Evolutionary conservation across 78 protist genomes (phyloP), one percentile per base, ranked within the genome.

Genomic region (Guillardia theta): DNA sequence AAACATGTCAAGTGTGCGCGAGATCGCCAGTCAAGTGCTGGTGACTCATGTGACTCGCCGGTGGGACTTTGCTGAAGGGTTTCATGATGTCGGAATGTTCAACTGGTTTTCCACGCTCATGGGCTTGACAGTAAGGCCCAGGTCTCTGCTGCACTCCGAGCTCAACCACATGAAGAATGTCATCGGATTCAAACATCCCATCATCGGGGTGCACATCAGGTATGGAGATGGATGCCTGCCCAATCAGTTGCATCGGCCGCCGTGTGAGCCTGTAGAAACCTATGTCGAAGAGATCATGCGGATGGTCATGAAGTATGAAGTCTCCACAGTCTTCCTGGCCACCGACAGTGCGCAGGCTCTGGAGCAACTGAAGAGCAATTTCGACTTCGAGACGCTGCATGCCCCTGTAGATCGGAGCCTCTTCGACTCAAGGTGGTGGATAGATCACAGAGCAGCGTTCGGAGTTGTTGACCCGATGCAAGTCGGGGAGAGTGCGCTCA

Each of bases 181-280:
- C 44, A 30, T 78, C 15, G 90, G 90, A 36, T 78, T 12, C 48
- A 46, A 43, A 18, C 90, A 78, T 30, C 90, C 90, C 8, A 78
- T 78, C 45, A 37, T 78, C 90, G 90, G 90, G 53, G 3, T 78
- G 90, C 90, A 78, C 50, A n/a, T 78, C 9, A 46, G 90, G 33
- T 78, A 78, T 30, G 90, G 90, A 46, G 90, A 78, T 30, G 90
- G 90, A 22, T 78, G 90, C 50, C 90, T 78, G 43, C 90, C 90
- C 48, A 78, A 78, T 30, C 90, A 78, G 48, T 18, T 78, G 90
- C 90, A 78, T 48, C 90, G 90, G 24, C 90, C 90, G 50, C 90
- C 50, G 10, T 78, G 90, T 48, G 90, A 78, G 48, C 50, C 50
- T 27, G 8, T 78, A 10, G 48, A 78, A 50, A n/a, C 48, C 43